phyloP scores from a whole-genome alignment of 106 monocot species.

The Phalaenopsis aphrodite region DNA sequence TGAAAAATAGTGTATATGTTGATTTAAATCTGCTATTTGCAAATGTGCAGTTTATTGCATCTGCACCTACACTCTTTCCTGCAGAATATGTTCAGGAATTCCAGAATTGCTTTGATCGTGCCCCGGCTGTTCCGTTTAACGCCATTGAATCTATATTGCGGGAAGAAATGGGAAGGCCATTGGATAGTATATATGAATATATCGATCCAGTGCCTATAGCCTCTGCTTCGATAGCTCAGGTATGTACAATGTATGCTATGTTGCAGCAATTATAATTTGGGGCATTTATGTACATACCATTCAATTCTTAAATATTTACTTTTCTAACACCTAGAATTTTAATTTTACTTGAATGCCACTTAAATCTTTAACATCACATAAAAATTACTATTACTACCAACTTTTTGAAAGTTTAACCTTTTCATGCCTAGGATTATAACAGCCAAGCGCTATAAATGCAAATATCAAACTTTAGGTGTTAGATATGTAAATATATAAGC shows the following conservation, averaged over 20 bases:
- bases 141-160: conserved; percentile 71
- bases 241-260: conserved; percentile 13
- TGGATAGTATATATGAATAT: conserved; percentile 83
- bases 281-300: no score
- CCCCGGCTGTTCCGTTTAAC: conserved; percentile 73
- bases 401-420: no score
- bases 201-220: conserved; percentile 91
- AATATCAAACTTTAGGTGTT: no score
- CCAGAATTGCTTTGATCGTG: conserved; percentile 92
- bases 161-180: conserved; percentile 68
- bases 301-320: no score
- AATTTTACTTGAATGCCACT: no score
- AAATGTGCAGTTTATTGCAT: conserved; percentile 86
- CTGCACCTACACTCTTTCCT: conserved; percentile 94
- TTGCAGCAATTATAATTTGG: background rate
- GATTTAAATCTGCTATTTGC: conserved; percentile 15
- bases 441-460: no score
- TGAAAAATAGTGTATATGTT: background rate
- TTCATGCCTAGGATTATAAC: no score
- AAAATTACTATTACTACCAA: no score
- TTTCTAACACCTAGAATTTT: no score
- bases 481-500: no score
- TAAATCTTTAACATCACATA: no score
- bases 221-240: conserved; percentile 96
- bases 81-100: conserved; percentile 92